Percentiles rank a stretch among this genome's conserved stretches.
Conservation (phyloP, 73 alveolate species). For the Paramecium sonneborni region DNA sequence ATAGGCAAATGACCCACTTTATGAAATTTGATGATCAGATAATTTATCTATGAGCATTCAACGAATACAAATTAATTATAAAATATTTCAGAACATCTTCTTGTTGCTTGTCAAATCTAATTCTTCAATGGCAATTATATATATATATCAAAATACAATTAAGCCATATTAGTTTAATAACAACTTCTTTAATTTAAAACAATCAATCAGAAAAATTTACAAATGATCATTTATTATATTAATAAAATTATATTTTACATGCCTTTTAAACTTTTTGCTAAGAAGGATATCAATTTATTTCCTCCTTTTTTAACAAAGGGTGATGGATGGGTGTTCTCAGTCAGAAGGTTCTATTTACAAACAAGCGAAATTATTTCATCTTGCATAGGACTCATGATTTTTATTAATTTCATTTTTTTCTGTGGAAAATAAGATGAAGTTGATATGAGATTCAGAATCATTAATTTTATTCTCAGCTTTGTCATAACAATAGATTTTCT, state of each 20-base stretch:
- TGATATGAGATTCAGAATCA: not conserved
- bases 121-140: not conserved
- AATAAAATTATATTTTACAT: not conserved
- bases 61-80: conserved; percentile 38
- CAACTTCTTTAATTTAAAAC: not conserved
- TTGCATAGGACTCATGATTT: not conserved
- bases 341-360: not conserved
- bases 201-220: not conserved
- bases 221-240: not conserved
- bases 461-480: not conserved
- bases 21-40: not conserved
- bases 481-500: not conserved
- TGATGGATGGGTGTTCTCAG: not conserved
- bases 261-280: not conserved
- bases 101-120: not conserved
- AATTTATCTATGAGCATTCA: conserved; percentile 2
- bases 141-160: not conserved
- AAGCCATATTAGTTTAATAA: not conserved
- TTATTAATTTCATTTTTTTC: not conserved
- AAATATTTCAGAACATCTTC: not conserved
- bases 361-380: not conserved
- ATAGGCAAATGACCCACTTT: not conserved
- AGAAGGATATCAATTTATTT: not conserved
- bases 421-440: conserved; percentile 9
- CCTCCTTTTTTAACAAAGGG: conserved; percentile 14